These are phyloP conservation scores for Aegilops speltoides DNA, from an alignment of 176 grass and related monocot species.

Conservation along the genomic window DNA sequence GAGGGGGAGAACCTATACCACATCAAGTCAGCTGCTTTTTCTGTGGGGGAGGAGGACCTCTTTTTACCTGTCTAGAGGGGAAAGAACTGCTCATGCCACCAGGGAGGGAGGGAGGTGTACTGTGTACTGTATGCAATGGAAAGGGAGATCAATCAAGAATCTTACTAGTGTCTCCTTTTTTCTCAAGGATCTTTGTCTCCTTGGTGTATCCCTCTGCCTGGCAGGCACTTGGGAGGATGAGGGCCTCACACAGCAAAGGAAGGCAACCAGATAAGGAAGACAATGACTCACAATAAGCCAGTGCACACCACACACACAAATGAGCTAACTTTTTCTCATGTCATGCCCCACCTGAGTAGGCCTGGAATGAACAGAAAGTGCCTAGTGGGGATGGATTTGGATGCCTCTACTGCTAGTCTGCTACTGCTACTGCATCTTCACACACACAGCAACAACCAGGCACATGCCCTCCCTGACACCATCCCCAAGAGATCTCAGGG, in stretches of 20 bases:
- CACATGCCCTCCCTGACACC: slow-evolving; percentile 37
- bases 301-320: background rate
- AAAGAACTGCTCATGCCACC: background rate
- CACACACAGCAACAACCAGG: background rate
- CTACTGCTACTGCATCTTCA: slow-evolving; percentile 7
- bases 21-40: slow-evolving; percentile 21
- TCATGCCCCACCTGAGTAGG: slow-evolving; percentile 11
- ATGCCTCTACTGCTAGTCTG: background rate
- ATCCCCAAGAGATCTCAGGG: background rate
- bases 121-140: background rate
- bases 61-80: background rate
- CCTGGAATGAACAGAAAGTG: background rate
- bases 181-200: slow-evolving; percentile 33
- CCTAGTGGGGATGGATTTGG: slow-evolving; percentile 13
- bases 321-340: background rate
- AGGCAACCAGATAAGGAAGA: slow-evolving; percentile 32
- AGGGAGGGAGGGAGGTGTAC: too few relatives aligned
- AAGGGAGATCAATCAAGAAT: slow-evolving; percentile 11
- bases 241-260: slow-evolving; percentile 19
- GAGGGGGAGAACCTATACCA: slow-evolving; percentile 20
- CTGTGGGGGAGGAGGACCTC: background rate
- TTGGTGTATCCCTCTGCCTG: background rate
- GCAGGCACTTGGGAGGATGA: slow-evolving; percentile 14
- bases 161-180: slow-evolving; percentile 5
- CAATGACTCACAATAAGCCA: slow-evolving; percentile 23